Evolutionary conservation across 306 rosid genomes (phyloP).

Genomic region (Rosa multiflora): DNA sequence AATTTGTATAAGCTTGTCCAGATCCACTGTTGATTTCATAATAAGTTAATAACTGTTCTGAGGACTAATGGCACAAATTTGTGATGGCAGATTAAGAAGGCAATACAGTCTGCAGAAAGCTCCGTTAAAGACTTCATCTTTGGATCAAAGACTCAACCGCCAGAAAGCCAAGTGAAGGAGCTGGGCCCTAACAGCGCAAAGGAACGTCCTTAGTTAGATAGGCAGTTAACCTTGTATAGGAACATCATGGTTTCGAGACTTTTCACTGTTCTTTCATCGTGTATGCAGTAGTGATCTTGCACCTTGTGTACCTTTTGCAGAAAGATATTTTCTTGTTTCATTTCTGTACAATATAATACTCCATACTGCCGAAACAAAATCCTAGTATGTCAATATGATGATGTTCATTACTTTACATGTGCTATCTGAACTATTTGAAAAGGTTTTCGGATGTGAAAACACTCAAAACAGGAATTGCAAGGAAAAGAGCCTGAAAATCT

Average conservation of each 20-base stretch:
- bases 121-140: constrained; percentile 57
- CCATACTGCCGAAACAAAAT: not conserved
- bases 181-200: constrained; percentile 33
- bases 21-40: not conserved
- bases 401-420: not conserved
- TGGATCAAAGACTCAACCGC: constrained; percentile 53
- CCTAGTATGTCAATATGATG: not conserved
- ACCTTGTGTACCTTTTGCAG: constrained; percentile 5
- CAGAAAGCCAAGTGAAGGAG: constrained; percentile 41
- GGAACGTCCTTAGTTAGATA: constrained; percentile 44
- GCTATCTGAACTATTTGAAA: not conserved
- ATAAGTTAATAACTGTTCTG: not conserved
- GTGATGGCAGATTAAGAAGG: constrained; percentile 64
- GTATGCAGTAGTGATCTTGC: not conserved
- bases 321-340: constrained; percentile 1
- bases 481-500: not conserved
- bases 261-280: not conserved
- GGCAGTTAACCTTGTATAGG: constrained; percentile 28
- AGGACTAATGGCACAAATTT: constrained; percentile 30
- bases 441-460: not conserved
- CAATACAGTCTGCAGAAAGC: constrained; percentile 57
- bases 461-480: not conserved
- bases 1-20: no score
- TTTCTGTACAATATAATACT: constrained; percentile 1
- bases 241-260: constrained; percentile 24